Base-by-base conservation (phyloP, 1,139 yeast species). In the Geotrichum klebahnii region DNA sequence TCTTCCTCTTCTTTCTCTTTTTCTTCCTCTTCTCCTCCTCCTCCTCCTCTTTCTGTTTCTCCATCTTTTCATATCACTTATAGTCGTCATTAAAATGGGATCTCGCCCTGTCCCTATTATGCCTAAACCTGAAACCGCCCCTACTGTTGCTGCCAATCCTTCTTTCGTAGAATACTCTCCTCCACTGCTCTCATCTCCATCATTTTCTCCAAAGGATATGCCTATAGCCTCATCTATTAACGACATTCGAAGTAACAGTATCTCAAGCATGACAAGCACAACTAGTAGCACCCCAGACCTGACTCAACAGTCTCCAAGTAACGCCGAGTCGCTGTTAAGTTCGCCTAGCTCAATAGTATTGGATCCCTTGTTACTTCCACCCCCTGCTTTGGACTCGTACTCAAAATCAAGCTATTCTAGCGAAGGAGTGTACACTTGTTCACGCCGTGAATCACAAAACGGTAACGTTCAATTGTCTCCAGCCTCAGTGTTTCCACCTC, bases 351-450 rank as follows among this genome's bases (percentile, higher is more conserved):
- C 43, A 17, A 41, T 47, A 5, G 34, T 42, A 17, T 38, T 48
- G 37, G 52, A 44, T 24, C 52, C 52, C 10, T 32, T 48, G 37
- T 35, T 43, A 9, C 44, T 48, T n/a, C 52, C 52, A 5, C 52
- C 52, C 3, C 52, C 52, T 3, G 52, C 52, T 19, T 22, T 48
- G 5, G 48, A 44, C 6, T 22, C 47, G 8, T 31, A 31, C 23
- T 3, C 42, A 5, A 3, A 5, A 22, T 31, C n/a, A n/a, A n/a
- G n/a, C n/a, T n/a, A n/a, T n/a, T n/a, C n/a, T n/a, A n/a, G n/a
- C n/a, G n/a, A n/a, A n/a, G n/a, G n/a, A n/a, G n/a, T n/a, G n/a
- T n/a, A n/a, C n/a, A n/a, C n/a, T n/a, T n/a, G n/a, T n/a, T n/a
- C n/a, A n/a, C n/a, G n/a, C n/a, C n/a, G n/a, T n/a, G n/a, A n/a